Evolutionary conservation across 768 basidiomycete species (phyloP).

Genomic region (Sporobolomyces pararoseus): DNA sequence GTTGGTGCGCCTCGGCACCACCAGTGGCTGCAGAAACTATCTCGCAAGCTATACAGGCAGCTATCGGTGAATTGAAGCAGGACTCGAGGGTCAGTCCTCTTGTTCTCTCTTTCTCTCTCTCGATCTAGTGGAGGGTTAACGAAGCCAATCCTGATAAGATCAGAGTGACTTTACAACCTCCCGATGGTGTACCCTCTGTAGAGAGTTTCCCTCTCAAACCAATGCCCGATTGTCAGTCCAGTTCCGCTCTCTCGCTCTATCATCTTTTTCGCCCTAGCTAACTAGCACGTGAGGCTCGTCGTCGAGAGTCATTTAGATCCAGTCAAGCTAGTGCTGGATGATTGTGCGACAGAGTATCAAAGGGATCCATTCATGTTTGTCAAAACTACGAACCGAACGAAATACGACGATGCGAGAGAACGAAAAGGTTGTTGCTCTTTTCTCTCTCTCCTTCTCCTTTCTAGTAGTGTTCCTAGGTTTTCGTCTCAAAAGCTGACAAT

Average conservation of each 20-base stretch:
- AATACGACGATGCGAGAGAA: slow-evolving; percentile 27
- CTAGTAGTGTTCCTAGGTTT: too few species aligned
- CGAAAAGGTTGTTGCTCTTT: slow-evolving; percentile 9
- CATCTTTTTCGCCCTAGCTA: background rate
- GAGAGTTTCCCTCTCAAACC: slow-evolving; percentile 12
- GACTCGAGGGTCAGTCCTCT: too few species aligned
- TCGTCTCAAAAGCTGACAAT: background rate
- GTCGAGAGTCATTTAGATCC: background rate
- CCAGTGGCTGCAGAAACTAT: too few species aligned
- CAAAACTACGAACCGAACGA: slow-evolving; percentile 18
- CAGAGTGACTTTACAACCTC: too few species aligned
- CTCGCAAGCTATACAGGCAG: too few species aligned
- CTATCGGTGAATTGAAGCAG: too few species aligned
- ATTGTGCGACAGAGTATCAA: slow-evolving; percentile 13
- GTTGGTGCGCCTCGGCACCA: too few species aligned
- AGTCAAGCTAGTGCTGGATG: slow-evolving; percentile 20
- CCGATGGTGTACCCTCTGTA: background rate
- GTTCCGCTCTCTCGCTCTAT: background rate
- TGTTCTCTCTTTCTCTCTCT: too few species aligned
- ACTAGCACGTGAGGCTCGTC: background rate
- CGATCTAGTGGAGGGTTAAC: too few species aligned
- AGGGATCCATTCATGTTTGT: slow-evolving; percentile 16
- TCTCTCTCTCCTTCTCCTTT: background rate
- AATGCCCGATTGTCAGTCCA: slow-evolving; percentile 20
- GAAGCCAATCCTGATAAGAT: too few species aligned